Evolutionary conservation across 805 yeast species (phyloP).

Genomic region (Teunomyces aglyptinius): DNA sequence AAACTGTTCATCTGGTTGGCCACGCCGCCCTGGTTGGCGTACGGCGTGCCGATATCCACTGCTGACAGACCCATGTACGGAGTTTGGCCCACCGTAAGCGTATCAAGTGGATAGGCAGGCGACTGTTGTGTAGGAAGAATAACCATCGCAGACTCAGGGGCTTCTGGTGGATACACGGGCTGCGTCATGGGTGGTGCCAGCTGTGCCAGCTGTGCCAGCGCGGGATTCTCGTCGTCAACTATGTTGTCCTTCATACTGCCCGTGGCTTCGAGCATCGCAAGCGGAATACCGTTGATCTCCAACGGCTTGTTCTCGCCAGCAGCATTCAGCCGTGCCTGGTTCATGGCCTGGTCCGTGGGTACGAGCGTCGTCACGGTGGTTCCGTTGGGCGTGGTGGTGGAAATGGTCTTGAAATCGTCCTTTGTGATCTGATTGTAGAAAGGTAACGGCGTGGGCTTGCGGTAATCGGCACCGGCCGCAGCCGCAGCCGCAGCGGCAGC

Average conservation of each 20-base stretch:
- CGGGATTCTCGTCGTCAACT: background rate
- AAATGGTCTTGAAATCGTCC: slow-evolving; percentile 82
- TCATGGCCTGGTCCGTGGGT: slow-evolving; percentile 78
- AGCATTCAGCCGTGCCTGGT: slow-evolving; percentile 56
- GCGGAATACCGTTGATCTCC: slow-evolving; percentile 67
- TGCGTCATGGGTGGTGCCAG: background rate
- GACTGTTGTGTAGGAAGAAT: slow-evolving; percentile 4
- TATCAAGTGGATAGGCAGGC: background rate
- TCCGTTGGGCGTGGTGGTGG: slow-evolving; percentile 88
- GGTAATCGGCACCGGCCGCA: slow-evolving; percentile 12
- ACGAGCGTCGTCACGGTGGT: slow-evolving; percentile 86
- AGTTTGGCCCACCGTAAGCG: slow-evolving; percentile 4
- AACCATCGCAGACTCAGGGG: background rate
- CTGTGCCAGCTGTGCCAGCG: background rate
- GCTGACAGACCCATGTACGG: slow-evolving; percentile 3
- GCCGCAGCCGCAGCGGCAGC: slow-evolving; percentile 9
- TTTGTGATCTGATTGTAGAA: slow-evolving; percentile 86
- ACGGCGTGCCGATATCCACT: slow-evolving; percentile 11
- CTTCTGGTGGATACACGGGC: background rate
- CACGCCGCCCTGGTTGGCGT: slow-evolving; percentile 13
- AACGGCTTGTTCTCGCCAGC: slow-evolving; percentile 53
- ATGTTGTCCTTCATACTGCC: slow-evolving; percentile 52
- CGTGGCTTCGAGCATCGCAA: slow-evolving; percentile 73
- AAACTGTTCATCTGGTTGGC: slow-evolving; percentile 51
- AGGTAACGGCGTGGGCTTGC: slow-evolving; percentile 70